Conservation (phyloP, 1,284 basidiomycete species). For the Ustilago lituana region DNA sequence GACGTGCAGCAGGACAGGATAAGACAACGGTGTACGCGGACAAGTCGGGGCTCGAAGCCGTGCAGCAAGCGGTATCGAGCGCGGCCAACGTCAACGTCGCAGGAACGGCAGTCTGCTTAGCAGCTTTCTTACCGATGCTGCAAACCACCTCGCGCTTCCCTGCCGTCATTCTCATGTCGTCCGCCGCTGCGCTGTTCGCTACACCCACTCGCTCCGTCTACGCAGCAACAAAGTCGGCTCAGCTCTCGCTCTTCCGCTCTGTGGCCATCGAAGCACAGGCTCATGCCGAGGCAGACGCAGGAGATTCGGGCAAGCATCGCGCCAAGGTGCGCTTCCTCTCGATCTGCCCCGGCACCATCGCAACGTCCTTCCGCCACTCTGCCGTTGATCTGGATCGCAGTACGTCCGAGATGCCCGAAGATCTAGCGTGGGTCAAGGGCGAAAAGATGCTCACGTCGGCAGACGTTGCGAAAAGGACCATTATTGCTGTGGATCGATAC, state of each 20-base stretch:
- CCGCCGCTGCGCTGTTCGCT: conserved; percentile 80
- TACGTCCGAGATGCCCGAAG: conserved; percentile 29
- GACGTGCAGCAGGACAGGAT: conserved; percentile 50
- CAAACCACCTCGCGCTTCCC: conserved; percentile 76
- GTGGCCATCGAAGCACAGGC: conserved; percentile 76
- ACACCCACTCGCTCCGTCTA: conserved; percentile 88
- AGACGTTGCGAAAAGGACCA: conserved; percentile 47
- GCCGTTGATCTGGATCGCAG: conserved; percentile 50
- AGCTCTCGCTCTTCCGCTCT: conserved; percentile 79
- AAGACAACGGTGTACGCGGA: conserved; percentile 72
- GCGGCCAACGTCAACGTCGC: conserved; percentile 69
- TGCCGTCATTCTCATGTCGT: conserved; percentile 81
- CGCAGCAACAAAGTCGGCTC: conserved; percentile 82
- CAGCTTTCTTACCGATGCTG: conserved; percentile 76
- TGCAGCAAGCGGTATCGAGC: conserved; percentile 67
- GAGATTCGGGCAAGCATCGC: conserved; percentile 11
- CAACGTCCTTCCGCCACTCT: conserved; percentile 56
- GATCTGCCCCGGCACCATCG: conserved; percentile 62
- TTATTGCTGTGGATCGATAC: conserved; percentile 49
- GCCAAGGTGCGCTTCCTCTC: conserved; percentile 56
- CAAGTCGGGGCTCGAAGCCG: conserved; percentile 66
- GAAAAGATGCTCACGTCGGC: conserved; percentile 43
- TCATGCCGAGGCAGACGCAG: conserved; percentile 39
- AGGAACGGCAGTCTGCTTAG: conserved; percentile 70
- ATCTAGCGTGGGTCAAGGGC: conserved; percentile 48